A percentile compares a stretch with the other conserved stretches of the same genome.
phyloP scores from a whole-genome alignment of 2,329 filamentous ascomycete species.

The Orbilia javanica region DNA sequence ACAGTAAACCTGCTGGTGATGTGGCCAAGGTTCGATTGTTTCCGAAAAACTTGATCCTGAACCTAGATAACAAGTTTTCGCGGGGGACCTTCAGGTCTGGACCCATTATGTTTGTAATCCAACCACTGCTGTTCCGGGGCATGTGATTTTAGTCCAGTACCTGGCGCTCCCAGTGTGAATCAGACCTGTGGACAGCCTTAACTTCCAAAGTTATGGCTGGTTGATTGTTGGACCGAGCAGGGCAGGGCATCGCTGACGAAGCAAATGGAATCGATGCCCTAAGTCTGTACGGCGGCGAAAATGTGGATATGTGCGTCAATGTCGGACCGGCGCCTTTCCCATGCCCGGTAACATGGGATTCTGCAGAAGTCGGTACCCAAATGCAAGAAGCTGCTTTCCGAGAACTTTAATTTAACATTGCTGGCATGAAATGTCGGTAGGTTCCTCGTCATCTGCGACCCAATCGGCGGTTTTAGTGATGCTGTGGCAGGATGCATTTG shows the following conservation, averaged over 20 bases:
- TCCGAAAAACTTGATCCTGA: slow-evolving; percentile 54
- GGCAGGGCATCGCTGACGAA: not conserved
- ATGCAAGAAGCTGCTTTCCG: not conserved
- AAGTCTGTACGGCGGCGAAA: not conserved
- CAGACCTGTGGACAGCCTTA: no score
- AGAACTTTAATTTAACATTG: slow-evolving; percentile 45
- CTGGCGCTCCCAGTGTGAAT: no score
- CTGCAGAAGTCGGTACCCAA: slow-evolving; percentile 4
- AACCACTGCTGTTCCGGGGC: no score
- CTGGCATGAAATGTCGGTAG: not conserved
- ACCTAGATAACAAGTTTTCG: slow-evolving; percentile 15
- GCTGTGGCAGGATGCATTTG: slow-evolving; percentile 6
- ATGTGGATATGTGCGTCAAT: not conserved
- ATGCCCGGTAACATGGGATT: slow-evolving; percentile 33
- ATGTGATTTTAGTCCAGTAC: not conserved
- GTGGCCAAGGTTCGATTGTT: slow-evolving; percentile 57
- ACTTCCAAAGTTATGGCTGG: no score
- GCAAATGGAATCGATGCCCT: not conserved
- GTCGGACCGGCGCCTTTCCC: not conserved
- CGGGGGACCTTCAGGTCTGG: slow-evolving; percentile 12
- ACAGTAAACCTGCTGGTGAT: slow-evolving; percentile 23
- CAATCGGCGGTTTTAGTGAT: slow-evolving; percentile 23
- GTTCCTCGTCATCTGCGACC: not conserved
- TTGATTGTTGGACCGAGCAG: no score
- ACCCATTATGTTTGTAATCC: slow-evolving; percentile 18